phyloP scores from a whole-genome alignment of 139 green algal species.

The Chlorella sp. region DNA sequence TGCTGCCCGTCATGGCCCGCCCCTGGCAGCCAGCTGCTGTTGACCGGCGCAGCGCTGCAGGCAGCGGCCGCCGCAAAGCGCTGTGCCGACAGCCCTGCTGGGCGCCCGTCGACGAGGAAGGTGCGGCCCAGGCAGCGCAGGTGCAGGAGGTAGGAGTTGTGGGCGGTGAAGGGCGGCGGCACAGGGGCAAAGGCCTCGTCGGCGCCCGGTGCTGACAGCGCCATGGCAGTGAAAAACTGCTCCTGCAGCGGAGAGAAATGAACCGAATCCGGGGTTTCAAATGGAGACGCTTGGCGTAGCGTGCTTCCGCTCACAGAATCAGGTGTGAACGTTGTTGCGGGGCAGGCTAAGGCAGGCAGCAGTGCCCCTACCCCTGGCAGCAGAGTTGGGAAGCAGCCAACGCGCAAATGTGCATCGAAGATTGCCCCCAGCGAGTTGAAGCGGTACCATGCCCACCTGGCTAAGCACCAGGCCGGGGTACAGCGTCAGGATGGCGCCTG shows the following conservation, averaged over 20 bases:
- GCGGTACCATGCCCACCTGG: neutral
- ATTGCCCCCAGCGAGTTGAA: neutral
- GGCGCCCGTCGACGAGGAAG: conserved; percentile 3
- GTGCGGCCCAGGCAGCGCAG: neutral
- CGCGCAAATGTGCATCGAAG: neutral
- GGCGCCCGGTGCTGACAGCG: neutral
- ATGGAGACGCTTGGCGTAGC: too few relatives aligned
- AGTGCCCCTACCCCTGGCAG: neutral
- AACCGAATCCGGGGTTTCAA: too few relatives aligned
- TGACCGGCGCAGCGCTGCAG: neutral
- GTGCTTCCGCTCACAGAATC: neutral
- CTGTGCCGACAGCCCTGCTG: neutral
- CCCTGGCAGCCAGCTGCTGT: neutral
- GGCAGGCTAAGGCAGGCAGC: neutral
- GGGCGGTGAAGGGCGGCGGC: neutral
- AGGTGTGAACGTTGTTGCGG: neutral
- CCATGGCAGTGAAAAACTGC: neutral
- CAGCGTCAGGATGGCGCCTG: neutral
- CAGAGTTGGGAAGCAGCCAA: neutral
- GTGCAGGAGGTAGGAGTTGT: conserved; percentile 18
- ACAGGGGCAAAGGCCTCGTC: conserved; percentile 18
- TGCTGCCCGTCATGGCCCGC: too few relatives aligned
- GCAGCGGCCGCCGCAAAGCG: neutral
- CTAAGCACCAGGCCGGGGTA: conserved; percentile 9
- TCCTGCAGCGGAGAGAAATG: neutral